phyloP scores from a whole-genome alignment of 805 yeast species.

The Kazachstania viticola region DNA sequence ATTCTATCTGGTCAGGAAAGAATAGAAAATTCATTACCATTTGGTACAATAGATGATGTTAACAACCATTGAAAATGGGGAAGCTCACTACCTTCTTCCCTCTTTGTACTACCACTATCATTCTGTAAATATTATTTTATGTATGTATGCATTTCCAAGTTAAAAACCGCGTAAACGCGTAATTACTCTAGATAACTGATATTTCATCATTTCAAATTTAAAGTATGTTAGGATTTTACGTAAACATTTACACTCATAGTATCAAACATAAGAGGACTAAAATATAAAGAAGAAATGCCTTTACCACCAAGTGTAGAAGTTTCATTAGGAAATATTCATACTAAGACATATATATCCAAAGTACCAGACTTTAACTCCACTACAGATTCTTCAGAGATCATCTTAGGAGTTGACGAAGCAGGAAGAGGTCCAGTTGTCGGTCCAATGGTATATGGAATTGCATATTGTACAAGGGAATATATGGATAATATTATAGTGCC shows the following conservation, averaged over 20 bases:
- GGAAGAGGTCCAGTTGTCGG: constrained; percentile 98
- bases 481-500: constrained; percentile 35
- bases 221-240: too few species aligned
- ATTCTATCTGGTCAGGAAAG: constrained; percentile 49
- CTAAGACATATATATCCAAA: constrained; percentile 39
- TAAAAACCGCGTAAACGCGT: background rate
- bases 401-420: constrained; percentile 93
- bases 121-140: constrained; percentile 1
- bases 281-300: too few species aligned
- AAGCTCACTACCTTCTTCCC: background rate
- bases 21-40: constrained; percentile 64
- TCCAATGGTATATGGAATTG: constrained; percentile 92
- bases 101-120: too few species aligned
- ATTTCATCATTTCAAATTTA: background rate
- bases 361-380: constrained; percentile 30
- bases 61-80: constrained; percentile 13
- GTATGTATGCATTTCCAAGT: too few species aligned
- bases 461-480: constrained; percentile 56
- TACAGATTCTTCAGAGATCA: constrained; percentile 29
- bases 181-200: background rate
- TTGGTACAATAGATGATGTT: constrained; percentile 67
- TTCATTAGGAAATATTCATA: constrained; percentile 16
- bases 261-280: too few species aligned
- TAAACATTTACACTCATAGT: too few species aligned
- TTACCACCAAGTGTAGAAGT: constrained; percentile 23